Evolutionary conservation across 148 eudicot species (phyloP), one percentile per base, ranked within the genome.

Genomic region (Chenopodium quinoa): DNA sequence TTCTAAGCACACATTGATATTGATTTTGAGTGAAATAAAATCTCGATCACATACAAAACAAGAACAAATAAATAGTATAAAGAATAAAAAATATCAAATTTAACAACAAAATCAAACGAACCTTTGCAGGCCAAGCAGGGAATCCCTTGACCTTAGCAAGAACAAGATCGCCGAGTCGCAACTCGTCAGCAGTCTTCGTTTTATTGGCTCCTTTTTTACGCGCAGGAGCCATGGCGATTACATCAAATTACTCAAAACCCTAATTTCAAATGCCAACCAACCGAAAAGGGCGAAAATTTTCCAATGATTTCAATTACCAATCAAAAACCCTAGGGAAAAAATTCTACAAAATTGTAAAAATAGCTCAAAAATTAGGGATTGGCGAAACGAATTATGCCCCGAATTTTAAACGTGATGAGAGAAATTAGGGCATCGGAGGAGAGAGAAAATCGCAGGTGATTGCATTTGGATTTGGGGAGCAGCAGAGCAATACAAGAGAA

Each of bases 41-140:
- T 46, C 31, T 71, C 34, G 70, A 76, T 76, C 72, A 48, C n/a
- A 29, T 2, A 60, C 25, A 40, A 70, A 56, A 8, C 19, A 65
- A 60, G 2, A 12, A 47, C 70, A 69, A 54, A 50, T 2, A 47
- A 68, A 80, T 29, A 64, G 54, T 7, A 7, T 4, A 12, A n/a
- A 77, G 16, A 10, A 16, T 2, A 9, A 34, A 37, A 40, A 40
- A 40, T 6, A 40, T 6, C 44, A 40, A 40, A 40, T 40, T 40
- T 40, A 6, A 40, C 44, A 40, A 40, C 44, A 40, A 40, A 40
- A 40, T 40, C 44, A 17, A 31, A 44, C 68, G 13, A 78, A 94
- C 98, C 98, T 93, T 92, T 80, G 98, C 98, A 80, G 98, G 98
- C 98, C 98, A 95, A 64, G 96, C 88, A 75, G 98, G 98, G 75